phyloP scores from a whole-genome alignment of 176 grass and related monocot species.

The Oryza glaberrima region DNA sequence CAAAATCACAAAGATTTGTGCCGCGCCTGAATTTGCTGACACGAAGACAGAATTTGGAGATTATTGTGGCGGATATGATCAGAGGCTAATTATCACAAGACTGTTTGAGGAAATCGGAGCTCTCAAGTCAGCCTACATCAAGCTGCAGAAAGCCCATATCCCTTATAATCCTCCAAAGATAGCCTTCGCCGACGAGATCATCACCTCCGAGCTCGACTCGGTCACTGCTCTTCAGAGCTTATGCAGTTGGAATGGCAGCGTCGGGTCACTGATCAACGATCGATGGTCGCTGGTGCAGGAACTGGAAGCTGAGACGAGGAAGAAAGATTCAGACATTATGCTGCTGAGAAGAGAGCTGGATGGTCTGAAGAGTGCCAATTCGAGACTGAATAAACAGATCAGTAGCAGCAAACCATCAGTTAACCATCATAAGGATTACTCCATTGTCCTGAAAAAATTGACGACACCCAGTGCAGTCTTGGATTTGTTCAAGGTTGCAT shows the following conservation, averaged over 20 bases:
- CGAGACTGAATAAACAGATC: not conserved
- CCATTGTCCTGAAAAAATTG: not conserved
- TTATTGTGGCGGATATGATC: not conserved
- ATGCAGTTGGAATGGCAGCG: not conserved
- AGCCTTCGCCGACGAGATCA: not conserved
- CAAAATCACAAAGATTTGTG: conserved; percentile 33
- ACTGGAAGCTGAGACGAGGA: not conserved
- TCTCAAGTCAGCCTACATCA: conserved; percentile 34
- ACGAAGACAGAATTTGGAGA: not conserved
- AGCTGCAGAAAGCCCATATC: conserved; percentile 28
- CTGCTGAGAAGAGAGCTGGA: not conserved
- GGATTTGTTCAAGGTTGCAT: not conserved
- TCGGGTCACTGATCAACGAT: not conserved
- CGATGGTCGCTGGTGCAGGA: conserved; percentile 21
- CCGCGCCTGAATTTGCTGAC: not conserved
- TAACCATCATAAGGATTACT: not conserved
- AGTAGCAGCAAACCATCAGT: not conserved
- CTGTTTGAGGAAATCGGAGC: not conserved
- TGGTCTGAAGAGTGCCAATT: not conserved
- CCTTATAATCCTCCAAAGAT: not conserved
- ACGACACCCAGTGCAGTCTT: not conserved
- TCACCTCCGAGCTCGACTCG: conserved; percentile 27
- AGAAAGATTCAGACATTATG: not conserved
- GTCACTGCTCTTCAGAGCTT: conserved; percentile 5
- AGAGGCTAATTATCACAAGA: not conserved